phyloP scores from a whole-genome alignment of 2,329 filamentous ascomycete genomes.

The Paradendryphiella salina region DNA sequence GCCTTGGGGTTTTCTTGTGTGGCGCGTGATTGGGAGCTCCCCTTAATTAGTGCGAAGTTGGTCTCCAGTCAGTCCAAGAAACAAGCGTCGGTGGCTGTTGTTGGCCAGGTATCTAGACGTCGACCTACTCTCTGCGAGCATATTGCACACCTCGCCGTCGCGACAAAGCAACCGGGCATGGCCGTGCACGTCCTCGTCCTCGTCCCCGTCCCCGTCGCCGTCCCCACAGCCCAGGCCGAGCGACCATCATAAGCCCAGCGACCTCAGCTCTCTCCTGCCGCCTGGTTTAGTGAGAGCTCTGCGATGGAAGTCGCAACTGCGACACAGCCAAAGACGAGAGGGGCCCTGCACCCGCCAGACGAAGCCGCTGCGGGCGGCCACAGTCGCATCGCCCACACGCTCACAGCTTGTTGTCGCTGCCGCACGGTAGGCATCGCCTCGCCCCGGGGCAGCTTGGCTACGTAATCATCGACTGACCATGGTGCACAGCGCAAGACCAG shows the following conservation, averaged over 20 bases:
- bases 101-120: conserved; percentile 6
- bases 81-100: background rate
- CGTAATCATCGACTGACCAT: conserved; percentile 15
- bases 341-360: conserved; percentile 24
- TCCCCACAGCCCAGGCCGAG: conserved; percentile 16
- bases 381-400: conserved; percentile 71
- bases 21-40: conserved; percentile 19
- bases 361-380: conserved; percentile 33
- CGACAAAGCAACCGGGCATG: conserved; percentile 26
- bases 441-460: background rate
- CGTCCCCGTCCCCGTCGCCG: background rate
- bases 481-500: conserved; percentile 79
- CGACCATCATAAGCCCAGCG: conserved; percentile 12
- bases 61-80: too few relatives aligned
- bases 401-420: conserved; percentile 80
- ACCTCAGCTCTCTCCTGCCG: conserved; percentile 9
- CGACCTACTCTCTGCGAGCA: conserved; percentile 3
- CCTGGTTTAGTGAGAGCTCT: conserved; percentile 11
- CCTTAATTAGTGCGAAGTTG: too few relatives aligned
- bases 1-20: conserved; percentile 7
- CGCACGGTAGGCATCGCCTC: conserved; percentile 63
- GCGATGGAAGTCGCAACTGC: conserved; percentile 32
- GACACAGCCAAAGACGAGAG: conserved; percentile 25
- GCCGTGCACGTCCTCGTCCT: conserved; percentile 25
- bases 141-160: conserved; percentile 20